Base-by-base conservation (phyloP, 192 early-diverging fungal genomes). In the Chytriomyces hyalinus region DNA sequence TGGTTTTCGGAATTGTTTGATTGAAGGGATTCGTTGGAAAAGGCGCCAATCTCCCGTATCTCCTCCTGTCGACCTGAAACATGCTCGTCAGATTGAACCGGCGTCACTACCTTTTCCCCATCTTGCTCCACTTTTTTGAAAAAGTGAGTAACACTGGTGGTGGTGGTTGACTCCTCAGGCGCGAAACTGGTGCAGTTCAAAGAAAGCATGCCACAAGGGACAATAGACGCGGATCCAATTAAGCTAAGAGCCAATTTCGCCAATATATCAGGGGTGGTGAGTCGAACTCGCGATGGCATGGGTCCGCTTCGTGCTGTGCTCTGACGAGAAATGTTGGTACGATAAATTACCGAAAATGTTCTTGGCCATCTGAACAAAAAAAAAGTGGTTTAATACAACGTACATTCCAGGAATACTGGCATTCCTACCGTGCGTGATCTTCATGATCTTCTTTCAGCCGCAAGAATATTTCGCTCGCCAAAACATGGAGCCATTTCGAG, bases 401-500 rank as follows among this genome's bases (percentile, higher is more conserved):
- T 13, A 59, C 63, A 13, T 15, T 1, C 36, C 15, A 26, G 20
- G 0, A 65, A 6, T 28, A 22, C 17, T 26, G 2, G 11, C 11
- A 22, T 20, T 60, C 43, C 57, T 59, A 90, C 63, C 88, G 51
- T 17, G 46, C 26, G 66, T 86, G 57, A 1, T 78, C 64, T n/a
- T 89, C 88, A 71, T 71, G 80, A 46, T 92, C 87, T 48, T 85
- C 81, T 36, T 74, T 57, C 4, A 92, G 72, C 7, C 90, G 75
- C 5, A 78, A 79, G 59, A 80, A 88, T 20, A 91, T 70, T 73
- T 92, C 91, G 24, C 73, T 20, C 8, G 81, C 76, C 9, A 92
- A 68, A 43, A 90, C 84, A 20, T 65, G 79, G 10, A 88, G 60
- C 91, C 91, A 92, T 20, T 72, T 80, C 59, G 73, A 65, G 24